Base-by-base conservation (phyloP, 2,329 filamentous ascomycete genomes). In the Calonectria hawksworthii region DNA sequence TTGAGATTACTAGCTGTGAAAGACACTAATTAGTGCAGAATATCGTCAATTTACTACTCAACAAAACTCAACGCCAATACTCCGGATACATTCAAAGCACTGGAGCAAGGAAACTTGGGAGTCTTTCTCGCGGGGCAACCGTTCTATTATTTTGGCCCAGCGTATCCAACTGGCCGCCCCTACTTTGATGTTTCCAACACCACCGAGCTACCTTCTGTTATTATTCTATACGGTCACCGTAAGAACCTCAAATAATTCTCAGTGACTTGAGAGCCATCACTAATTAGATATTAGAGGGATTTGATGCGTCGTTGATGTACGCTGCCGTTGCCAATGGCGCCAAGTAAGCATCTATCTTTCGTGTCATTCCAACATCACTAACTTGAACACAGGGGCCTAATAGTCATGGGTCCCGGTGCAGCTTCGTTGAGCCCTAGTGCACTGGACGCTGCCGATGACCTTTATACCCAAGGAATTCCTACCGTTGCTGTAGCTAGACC, bases 41-140 rank as follows among this genome's bases (percentile, higher is more conserved):
- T 68, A 21, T 56, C 86, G 11, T 80, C 76, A 1, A 89, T 90
- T 18, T 91, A 88, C 80, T 92, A 90, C 82, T 88, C 86, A 3
- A 90, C 89, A 61, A 92, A 92, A 83, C 90, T 88, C n/a, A 90
- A 92, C 75, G 89, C 90, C 30, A 92, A 92, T 81, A 87, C 88
- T 0, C 84, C 91, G 36, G 90, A 92, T 76, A 92, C 90, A 2
- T 92, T 93, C 86, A 88, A 87, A 77, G 85, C 88, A 0, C 83
- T 84, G 16, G 91, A 92, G 82, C 85, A 86, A 78, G 89, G 90
- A 0, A 73, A 70, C 6, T 36, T 79, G 1, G 76, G 75, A 2
- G 66, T 61, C 1, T 76, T 91, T 78, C 86, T 91, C 73, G 88
- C 88, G 59, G 86, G 89, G n/a, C 85, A 87, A 8, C 89, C 89